These are phyloP conservation scores for Podospora bellae-mahoneyi DNA, from an alignment of 495 filamentous ascomycete genomes.

Conservation along the genomic window DNA sequence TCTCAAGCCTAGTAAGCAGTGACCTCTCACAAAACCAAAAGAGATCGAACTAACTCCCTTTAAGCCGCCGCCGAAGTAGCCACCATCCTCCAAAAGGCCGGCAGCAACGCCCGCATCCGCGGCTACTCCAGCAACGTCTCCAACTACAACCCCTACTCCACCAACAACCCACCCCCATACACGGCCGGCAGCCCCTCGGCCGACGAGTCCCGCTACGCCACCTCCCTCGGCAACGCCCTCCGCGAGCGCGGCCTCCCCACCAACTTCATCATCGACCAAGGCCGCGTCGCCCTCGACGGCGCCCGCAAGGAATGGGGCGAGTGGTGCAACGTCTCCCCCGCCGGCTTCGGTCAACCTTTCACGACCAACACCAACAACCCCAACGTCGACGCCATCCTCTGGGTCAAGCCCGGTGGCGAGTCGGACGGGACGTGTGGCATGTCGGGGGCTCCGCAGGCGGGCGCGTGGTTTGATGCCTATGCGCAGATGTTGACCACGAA, in stretches of 20 bases:
- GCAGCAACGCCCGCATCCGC: slow-evolving; percentile 44
- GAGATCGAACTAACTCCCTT: neutral
- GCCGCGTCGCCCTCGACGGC: slow-evolving; percentile 46
- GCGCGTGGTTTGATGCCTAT: slow-evolving; percentile 67
- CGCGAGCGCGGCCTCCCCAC: slow-evolving; percentile 54
- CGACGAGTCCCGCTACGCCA: slow-evolving; percentile 66
- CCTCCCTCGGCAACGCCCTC: slow-evolving; percentile 59
- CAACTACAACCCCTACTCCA: slow-evolving; percentile 63
- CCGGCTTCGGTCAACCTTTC: slow-evolving; percentile 64
- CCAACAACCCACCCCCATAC: slow-evolving; percentile 30
- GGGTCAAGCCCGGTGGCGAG: slow-evolving; percentile 76
- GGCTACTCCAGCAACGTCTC: slow-evolving; percentile 72
- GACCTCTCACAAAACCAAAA: neutral
- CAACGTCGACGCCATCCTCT: slow-evolving; percentile 66
- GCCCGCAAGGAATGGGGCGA: slow-evolving; percentile 62
- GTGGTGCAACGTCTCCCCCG: slow-evolving; percentile 70
- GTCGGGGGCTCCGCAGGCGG: slow-evolving; percentile 60
- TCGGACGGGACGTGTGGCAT: slow-evolving; percentile 68
- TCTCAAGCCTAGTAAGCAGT: slow-evolving; percentile 31
- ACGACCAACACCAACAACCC: slow-evolving; percentile 56
- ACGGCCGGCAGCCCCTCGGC: slow-evolving; percentile 40
- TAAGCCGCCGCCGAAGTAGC: slow-evolving; percentile 46
- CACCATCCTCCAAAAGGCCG: slow-evolving; percentile 56
- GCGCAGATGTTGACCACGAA: slow-evolving; percentile 61
- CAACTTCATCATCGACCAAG: slow-evolving; percentile 57